Percentiles rank a stretch among this genome's conserved stretches.
Evolutionary conservation across 192 early-diverging fungal genomes (phyloP).

Genomic region (Dissophora globulifera): DNA sequence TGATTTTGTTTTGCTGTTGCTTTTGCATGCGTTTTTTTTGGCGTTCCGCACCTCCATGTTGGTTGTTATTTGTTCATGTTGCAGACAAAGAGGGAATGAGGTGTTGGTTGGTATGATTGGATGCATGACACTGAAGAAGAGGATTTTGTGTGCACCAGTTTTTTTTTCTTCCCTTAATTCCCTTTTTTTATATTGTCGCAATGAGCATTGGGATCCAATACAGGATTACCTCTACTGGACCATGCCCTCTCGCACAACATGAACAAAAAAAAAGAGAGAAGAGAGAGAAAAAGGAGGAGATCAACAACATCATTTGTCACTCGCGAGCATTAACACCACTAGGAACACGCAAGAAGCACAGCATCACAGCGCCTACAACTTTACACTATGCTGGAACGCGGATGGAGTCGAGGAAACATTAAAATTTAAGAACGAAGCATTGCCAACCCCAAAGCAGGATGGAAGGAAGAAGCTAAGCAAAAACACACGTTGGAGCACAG

Average conservation of each 20-base stretch:
- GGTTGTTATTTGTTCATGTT: conserved; percentile 19
- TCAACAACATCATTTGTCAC: conserved; percentile 32
- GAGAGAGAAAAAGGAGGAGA: conserved; percentile 17
- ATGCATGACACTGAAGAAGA: conserved; percentile 15
- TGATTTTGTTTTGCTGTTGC: conserved; percentile 45
- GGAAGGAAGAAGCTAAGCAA: conserved; percentile 37
- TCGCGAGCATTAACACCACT: conserved; percentile 19
- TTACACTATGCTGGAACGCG: no score
- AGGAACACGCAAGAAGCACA: conserved; percentile 37
- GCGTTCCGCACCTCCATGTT: conserved; percentile 23
- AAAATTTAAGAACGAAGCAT: not conserved
- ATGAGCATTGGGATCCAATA: conserved; percentile 5
- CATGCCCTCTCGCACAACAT: conserved; percentile 4
- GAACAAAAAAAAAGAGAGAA: conserved; percentile 12
- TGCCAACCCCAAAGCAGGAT: not conserved
- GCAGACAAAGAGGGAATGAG: conserved; percentile 30
- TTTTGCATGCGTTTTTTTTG: conserved; percentile 37
- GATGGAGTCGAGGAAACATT: no score
- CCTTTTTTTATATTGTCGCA: conserved; percentile 4
- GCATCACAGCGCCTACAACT: no score
- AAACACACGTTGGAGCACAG: no score
- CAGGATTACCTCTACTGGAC: conserved; percentile 8
- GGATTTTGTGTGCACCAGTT: conserved; percentile 9
- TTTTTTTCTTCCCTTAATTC: conserved; percentile 16
- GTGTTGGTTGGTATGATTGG: no score